Base-by-base conservation (phyloP, 1,284 basidiomycete genomes). In the Heterobasidion occidentale region DNA sequence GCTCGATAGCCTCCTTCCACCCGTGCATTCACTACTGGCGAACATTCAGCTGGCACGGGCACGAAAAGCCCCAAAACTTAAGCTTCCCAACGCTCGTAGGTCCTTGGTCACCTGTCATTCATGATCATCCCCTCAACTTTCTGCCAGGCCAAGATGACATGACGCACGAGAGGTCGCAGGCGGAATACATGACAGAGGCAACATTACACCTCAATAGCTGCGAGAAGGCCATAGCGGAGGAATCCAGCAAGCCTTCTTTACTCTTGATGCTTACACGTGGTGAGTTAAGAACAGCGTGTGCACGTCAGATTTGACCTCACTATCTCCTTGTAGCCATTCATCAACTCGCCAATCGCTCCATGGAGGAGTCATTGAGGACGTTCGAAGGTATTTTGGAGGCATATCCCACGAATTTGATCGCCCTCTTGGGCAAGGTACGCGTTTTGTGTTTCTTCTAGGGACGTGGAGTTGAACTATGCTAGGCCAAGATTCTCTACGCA, bases 401-500 rank as follows among this genome's bases (percentile, higher is more conserved):
- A 57, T 88, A 88, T 63, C 90, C 92, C 0, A 92, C 85, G 9
- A 94, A 97, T 65, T 67, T 95, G 12, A 80, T 92, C 19, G 90
- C 91, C 0, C 72, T 92, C 15, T 72, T 92, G 17, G 90, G 90
- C 46, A 90, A 91, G 74, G 89, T 86, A 56, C 36, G 68, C 65
- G 8, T 34, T 50, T 36, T 36, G 51, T 38, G 14, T 11, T 4
- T 19, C 17, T 47, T 35, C 6, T 48, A 14, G 8, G 34, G 35
- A 44, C 38, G 49, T 7, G 55, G 51, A 8, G 27, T 58, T 36
- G n/a, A 14, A 52, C 35, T 5, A 35, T 51, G 15, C 4, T 63
- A 93, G 84, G 94, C 90, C 1, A 81, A 92, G 53, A 87, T 95
- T 59, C 76, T 91, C 19, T 95, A 93, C 66, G 83, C 88, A 15